Evolutionary conservation across 2,329 filamentous ascomycete species (phyloP), one percentile per base, ranked within the genome.

Genomic region (Beauveria asiatica): DNA sequence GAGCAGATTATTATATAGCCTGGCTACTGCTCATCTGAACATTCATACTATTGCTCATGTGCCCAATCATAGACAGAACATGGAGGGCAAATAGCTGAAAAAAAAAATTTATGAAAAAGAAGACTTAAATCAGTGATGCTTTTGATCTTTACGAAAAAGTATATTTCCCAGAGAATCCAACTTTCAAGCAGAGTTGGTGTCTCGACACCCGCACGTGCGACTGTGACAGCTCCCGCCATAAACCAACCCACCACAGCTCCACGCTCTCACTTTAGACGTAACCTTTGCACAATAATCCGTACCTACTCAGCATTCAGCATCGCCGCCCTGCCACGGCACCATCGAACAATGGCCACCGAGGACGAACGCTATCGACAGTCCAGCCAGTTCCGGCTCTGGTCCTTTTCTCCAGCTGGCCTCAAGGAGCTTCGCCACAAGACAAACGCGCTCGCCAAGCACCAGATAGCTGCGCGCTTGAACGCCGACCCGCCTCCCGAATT

Each of bases 361-460:
- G 94, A 99, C 75, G 89, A 90, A 66, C 81, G 92, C 59, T 99
- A 97, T 75, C 86, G 91, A 37, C 83, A 89, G 56, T 96, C 93
- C 0, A 93, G 90, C 51, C 94, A 99, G 74, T 97, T 86, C 71
- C 85, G 89, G 48, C 81, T 95, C 61, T 99, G 94, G 94, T 96
- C 92, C 11, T 97, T 93, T 75, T 90, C 91, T 0, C 83, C 86
- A 3, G 75, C 84, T 3, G 84, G 87, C 44, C 83, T 99, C 4
- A 79, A 82, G 53, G 80, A 86, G 2, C 81, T 93, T 25, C 89
- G 94, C 61, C 76, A 80, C 46, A 87, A 87, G 65, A 96, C 92
- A 37, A 97, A 97, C 75, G 76, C 81, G 10, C 81, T 90, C 54
- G 94, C 94, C 2, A 75, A 72, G 63, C 71, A 70, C 74, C 87